Evolutionary conservation across 495 filamentous ascomycete species (phyloP).

Genomic region (Penicillium paxilli): DNA sequence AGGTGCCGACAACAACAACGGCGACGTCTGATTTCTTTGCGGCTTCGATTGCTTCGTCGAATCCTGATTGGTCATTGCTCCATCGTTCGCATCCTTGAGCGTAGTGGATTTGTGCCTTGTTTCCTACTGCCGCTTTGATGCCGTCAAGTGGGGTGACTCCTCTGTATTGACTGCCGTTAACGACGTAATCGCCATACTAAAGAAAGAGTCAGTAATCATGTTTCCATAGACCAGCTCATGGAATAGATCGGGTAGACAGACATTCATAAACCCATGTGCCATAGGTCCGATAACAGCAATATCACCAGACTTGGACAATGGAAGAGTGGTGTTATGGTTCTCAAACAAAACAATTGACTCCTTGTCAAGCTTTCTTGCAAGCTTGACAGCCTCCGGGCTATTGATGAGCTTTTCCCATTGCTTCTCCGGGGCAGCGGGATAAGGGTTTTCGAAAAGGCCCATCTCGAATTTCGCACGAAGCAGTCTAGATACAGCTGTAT

Average conservation of each 20-base stretch:
- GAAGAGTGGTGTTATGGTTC: slow-evolving; percentile 61
- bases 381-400: slow-evolving; percentile 51
- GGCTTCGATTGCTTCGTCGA: slow-evolving; percentile 60
- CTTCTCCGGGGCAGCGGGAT: slow-evolving; percentile 50
- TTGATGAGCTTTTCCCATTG: slow-evolving; percentile 58
- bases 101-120: slow-evolving; percentile 55
- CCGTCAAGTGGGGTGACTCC: slow-evolving; percentile 68
- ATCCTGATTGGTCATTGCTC: slow-evolving; percentile 64
- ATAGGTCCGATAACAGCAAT: slow-evolving; percentile 75
- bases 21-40: slow-evolving; percentile 68
- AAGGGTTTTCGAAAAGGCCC: slow-evolving; percentile 69
- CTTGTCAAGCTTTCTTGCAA: slow-evolving; percentile 61
- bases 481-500: slow-evolving; percentile 63
- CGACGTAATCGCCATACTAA: slow-evolving; percentile 69
- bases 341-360: slow-evolving; percentile 72
- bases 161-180: slow-evolving; percentile 56
- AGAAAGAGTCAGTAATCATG: slow-evolving; percentile 1
- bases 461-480: slow-evolving; percentile 64
- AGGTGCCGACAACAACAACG: slow-evolving; percentile 71
- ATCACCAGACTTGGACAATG: slow-evolving; percentile 57
- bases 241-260: slow-evolving; percentile 30
- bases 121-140: slow-evolving; percentile 59
- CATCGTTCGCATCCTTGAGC: slow-evolving; percentile 72
- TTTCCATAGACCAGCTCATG: not conserved
- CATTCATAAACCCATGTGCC: slow-evolving; percentile 70